Percentiles rank a stretch among this genome's conserved stretches.
These are phyloP conservation scores for Solanum dulcamara DNA, from an alignment of 257 asterid genomes.

Conservation along the genomic window DNA sequence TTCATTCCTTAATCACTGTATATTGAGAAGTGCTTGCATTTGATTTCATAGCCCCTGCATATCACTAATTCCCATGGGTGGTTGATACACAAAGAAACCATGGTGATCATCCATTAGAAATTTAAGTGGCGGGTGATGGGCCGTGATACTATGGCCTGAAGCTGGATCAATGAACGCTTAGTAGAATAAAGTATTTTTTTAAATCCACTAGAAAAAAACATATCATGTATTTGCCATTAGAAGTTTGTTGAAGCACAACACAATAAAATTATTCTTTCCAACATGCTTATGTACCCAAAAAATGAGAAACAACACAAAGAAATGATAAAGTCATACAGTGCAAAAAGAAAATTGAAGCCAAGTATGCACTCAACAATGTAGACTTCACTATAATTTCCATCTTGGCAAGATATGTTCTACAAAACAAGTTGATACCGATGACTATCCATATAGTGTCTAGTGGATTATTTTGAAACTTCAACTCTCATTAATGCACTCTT, in stretches of 20 bases:
- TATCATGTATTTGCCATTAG: not conserved
- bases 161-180: slow-evolving; percentile 39
- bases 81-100: slow-evolving; percentile 30
- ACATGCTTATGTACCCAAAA: not conserved
- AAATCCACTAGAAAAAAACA: too few species aligned
- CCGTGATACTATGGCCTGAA: slow-evolving; percentile 10
- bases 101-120: slow-evolving; percentile 41
- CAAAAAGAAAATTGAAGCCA: too few species aligned
- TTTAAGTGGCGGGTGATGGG: not conserved
- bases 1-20: not conserved
- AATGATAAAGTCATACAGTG: not conserved
- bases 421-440: not conserved
- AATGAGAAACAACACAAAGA: not conserved
- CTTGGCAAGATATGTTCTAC: not conserved
- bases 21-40: slow-evolving; percentile 39
- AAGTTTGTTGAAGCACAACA: not conserved
- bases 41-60: slow-evolving; percentile 27
- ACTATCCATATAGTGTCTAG: not conserved
- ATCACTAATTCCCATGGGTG: slow-evolving; percentile 28
- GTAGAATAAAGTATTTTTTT: not conserved
- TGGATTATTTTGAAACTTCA: not conserved
- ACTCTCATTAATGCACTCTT: too few species aligned
- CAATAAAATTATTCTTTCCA: not conserved
- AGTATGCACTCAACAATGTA: not conserved
- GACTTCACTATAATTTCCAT: not conserved